Evolutionary conservation across 2,329 filamentous ascomycete species (phyloP), one percentile per base, ranked within the genome.

Genomic region (Curvularia eragrostidis): DNA sequence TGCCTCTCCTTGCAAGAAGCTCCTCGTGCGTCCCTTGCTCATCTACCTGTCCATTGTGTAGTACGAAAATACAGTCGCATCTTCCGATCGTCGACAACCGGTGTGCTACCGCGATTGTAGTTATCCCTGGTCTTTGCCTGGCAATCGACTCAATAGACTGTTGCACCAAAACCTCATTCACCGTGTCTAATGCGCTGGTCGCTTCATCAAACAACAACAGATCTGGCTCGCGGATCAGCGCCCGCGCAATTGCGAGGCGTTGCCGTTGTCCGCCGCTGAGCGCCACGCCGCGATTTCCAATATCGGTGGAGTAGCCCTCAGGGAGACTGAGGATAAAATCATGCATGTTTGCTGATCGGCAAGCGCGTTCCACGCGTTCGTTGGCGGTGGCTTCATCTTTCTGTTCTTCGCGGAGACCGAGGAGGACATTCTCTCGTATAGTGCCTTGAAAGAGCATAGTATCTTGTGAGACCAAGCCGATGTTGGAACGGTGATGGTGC

Each of bases 381-480:
- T 74, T 63, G 1, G 69, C 70, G 5, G 70, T 72, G 0, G 44
- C 48, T n/a, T 70, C 68, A 19, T 38, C 36, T 18, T 38, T 3
- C 36, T 7, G 1, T 15, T 41, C 18, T 1, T 41, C 38, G 18
- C 12, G 18, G 9, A 77, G 72, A 15, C 70, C 73, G 0, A 78
- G 64, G 0, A 68, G 59, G 21, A 80, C 55, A 53, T 80, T 80
- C 10, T 79, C 77, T 2, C 65, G 65, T 46, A 80, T 76, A 1
- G 73, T 78, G 54, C 77, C 78, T 68, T 80, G 74, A 61, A 80
- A 82, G 7, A 82, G 73, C 0, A 77, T 78, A 13, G 81, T 78
- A 53, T 82, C 80, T 58, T 83, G 81, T 3, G 72, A 69, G 3
- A 83, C 80, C 7, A 83, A 75, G 7, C 77, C 76, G 47, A 83